Conservation (phyloP, 371 early-diverging fungal species). For the Neoconidiobolus thromboides region DNA sequence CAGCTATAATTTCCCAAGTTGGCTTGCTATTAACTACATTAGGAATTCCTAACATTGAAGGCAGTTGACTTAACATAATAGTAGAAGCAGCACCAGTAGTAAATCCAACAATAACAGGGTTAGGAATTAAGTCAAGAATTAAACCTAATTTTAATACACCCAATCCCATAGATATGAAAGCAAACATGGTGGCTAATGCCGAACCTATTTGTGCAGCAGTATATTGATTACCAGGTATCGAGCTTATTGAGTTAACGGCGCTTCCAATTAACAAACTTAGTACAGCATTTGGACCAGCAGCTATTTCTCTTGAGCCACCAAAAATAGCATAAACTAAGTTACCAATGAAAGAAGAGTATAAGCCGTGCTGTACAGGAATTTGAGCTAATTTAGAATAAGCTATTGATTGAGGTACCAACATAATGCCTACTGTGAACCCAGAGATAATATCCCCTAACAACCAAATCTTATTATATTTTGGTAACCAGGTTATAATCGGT, state of each 20-base stretch:
- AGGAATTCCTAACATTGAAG: slow-evolving; percentile 44
- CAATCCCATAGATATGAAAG: slow-evolving; percentile 18
- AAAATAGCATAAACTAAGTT: slow-evolving; percentile 52
- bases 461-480: slow-evolving; percentile 31
- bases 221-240: slow-evolving; percentile 8
- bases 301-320: slow-evolving; percentile 73
- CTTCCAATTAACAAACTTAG: slow-evolving; percentile 51
- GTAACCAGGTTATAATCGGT: slow-evolving; percentile 10
- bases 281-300: slow-evolving; percentile 79
- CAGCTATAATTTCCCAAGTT: slow-evolving; percentile 25
- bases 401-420: slow-evolving; percentile 70
- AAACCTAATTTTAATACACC: slow-evolving; percentile 61
- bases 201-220: neutral
- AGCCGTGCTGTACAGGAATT: slow-evolving; percentile 61
- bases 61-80: slow-evolving; percentile 51
- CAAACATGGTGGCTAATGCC: neutral
- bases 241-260: slow-evolving; percentile 24
- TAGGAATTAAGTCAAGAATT: slow-evolving; percentile 68
- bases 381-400: slow-evolving; percentile 66
- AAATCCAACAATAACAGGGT: slow-evolving; percentile 45
- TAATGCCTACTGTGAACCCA: slow-evolving; percentile 62
- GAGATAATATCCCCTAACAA: slow-evolving; percentile 59
- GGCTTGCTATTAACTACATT: slow-evolving; percentile 33
- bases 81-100: slow-evolving; percentile 50
- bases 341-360: slow-evolving; percentile 73